These are phyloP conservation scores for Dictyostelium firmibasis DNA, from an alignment of 78 protist species.

Conservation along the genomic window DNA sequence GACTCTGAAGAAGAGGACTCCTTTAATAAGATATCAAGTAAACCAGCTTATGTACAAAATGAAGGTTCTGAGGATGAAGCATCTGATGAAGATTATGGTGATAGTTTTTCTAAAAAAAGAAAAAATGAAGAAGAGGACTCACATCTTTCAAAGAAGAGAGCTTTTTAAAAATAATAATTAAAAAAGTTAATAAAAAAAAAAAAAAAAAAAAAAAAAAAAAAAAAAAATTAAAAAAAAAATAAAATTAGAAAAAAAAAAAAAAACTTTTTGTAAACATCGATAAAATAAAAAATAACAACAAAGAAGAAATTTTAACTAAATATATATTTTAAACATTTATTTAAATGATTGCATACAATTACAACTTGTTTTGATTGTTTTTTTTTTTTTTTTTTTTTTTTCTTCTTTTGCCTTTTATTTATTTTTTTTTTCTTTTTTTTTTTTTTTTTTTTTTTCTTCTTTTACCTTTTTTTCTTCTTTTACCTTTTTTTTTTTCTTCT, in stretches of 20 bases:
- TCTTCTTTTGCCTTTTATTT: not conserved
- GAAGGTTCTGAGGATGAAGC: not conserved
- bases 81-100: not conserved
- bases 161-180: not conserved
- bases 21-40: not conserved
- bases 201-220: not conserved
- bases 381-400: not conserved
- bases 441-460: not conserved
- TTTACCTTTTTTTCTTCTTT: not conserved
- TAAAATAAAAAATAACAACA: no score
- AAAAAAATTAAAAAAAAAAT: not conserved
- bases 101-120: not conserved
- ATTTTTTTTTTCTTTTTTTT: not conserved
- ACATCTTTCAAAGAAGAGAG: not conserved
- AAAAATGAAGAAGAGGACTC: not conserved
- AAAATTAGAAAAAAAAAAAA: not conserved
- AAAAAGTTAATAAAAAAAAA: not conserved
- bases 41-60: not conserved
- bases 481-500: not conserved
- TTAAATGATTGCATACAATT: not conserved
- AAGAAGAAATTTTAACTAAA: no score
- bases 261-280: not conserved
- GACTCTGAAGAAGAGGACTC: conserved; percentile 8
- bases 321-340: no score
- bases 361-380: not conserved